These are phyloP conservation scores for Colletotrichum liaoningense DNA, from an alignment of 2,329 filamentous ascomycete species.

Conservation along the genomic window DNA sequence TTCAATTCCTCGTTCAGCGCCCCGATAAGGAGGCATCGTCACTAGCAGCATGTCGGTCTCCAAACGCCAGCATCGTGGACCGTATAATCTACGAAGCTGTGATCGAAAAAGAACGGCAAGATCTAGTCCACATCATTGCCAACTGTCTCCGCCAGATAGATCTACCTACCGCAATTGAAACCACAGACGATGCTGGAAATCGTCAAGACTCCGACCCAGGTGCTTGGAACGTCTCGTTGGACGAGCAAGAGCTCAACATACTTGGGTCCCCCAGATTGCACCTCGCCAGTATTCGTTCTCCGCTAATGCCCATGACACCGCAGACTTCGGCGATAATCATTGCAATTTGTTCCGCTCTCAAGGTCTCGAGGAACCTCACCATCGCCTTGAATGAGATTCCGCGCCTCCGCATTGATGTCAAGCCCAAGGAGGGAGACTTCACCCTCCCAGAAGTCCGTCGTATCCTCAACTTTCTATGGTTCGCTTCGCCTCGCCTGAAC, in stretches of 20 bases:
- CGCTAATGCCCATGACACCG: not conserved
- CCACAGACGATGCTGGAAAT: not conserved
- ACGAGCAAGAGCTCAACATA: not conserved
- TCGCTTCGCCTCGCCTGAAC: not conserved
- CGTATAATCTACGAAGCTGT: not conserved
- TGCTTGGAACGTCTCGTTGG: not conserved
- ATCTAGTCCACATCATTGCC: not conserved
- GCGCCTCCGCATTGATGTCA: slow-evolving; percentile 3
- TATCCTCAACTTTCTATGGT: slow-evolving; percentile 16
- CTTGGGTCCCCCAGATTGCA: not conserved
- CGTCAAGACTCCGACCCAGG: no score
- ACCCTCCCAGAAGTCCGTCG: not conserved
- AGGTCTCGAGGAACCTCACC: not conserved
- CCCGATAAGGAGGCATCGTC: not conserved
- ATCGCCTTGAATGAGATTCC: slow-evolving; percentile 3
- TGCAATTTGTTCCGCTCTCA: not conserved
- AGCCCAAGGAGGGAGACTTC: not conserved
- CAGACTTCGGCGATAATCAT: not conserved
- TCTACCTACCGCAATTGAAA: not conserved
- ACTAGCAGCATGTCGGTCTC: not conserved
- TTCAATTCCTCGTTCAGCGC: not conserved
- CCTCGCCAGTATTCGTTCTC: slow-evolving; percentile 3
- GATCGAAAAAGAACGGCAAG: not conserved
- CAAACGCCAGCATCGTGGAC: not conserved
- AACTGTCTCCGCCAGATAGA: not conserved